Conservation (phyloP, 139 green algal species). For the Chlamydomonas applanata region DNA sequence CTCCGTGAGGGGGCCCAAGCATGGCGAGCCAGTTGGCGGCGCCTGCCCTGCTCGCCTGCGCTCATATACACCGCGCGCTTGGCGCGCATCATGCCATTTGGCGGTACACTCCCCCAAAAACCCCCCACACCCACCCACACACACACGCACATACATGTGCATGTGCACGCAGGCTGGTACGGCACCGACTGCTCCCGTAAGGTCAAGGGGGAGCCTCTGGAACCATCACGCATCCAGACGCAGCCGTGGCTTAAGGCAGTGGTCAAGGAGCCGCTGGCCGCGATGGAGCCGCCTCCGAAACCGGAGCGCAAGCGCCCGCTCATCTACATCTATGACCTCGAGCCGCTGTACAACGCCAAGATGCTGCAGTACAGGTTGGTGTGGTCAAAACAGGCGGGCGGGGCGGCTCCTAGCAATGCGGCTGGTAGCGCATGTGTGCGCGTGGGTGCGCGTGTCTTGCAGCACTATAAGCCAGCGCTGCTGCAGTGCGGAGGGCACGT, state of each 20-base stretch:
- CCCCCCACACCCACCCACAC: too few species aligned
- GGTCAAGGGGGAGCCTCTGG: slow-evolving; percentile 6
- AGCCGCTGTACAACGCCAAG: slow-evolving; percentile 36
- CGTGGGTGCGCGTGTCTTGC: too few species aligned
- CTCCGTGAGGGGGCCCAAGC: background rate
- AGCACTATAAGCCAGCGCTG: too few species aligned
- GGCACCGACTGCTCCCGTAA: slow-evolving; percentile 58
- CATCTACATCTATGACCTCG: slow-evolving; percentile 59
- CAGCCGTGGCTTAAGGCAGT: background rate
- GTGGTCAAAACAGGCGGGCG: background rate
- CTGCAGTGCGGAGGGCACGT: too few species aligned
- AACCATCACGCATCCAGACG: slow-evolving; percentile 11
- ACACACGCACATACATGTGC: too few species aligned
- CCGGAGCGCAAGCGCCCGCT: slow-evolving; percentile 27
- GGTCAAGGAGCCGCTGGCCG: slow-evolving; percentile 8
- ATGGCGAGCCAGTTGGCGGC: background rate
- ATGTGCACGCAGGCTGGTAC: slow-evolving; percentile 40
- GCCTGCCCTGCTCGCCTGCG: too few species aligned
- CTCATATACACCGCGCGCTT: too few species aligned
- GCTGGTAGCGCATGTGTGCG: background rate
- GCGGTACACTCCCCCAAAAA: too few species aligned
- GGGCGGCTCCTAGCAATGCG: background rate
- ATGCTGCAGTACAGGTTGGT: slow-evolving; percentile 42
- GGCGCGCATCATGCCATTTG: too few species aligned
- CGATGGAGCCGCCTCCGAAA: slow-evolving; percentile 8